These are phyloP conservation scores for Cladosporium austrohemisphaericum DNA, from an alignment of 2,329 filamentous ascomycete genomes.

Conservation along the genomic window DNA sequence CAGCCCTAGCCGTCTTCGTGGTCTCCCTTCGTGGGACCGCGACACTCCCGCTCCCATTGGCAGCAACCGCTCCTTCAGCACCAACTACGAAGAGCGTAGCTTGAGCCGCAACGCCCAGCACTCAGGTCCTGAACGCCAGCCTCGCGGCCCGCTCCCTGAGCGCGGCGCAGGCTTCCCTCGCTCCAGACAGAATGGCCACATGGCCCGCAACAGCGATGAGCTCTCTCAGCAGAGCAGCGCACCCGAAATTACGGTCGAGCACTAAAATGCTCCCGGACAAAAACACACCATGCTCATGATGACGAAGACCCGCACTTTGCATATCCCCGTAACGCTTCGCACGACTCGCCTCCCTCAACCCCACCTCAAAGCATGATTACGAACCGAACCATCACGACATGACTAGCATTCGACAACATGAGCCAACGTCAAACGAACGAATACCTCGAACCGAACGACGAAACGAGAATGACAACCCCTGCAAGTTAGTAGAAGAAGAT, in stretches of 20 bases:
- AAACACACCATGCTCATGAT: conserved; percentile 14
- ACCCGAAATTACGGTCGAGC: conserved; percentile 63
- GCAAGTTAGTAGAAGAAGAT: conserved; percentile 16
- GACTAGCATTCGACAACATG: conserved; percentile 16
- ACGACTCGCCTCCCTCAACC: conserved; percentile 7
- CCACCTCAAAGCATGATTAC: conserved; percentile 14
- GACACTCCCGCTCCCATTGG: conserved; percentile 59
- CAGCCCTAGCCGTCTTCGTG: conserved; percentile 57
- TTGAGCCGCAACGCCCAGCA: conserved; percentile 42
- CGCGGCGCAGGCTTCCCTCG: conserved; percentile 56
- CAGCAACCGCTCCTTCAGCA: conserved; percentile 60
- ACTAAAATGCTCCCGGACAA: conserved; percentile 29
- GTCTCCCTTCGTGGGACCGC: conserved; percentile 60
- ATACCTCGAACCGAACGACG: conserved; percentile 9
- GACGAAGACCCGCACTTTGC: conserved; percentile 14
- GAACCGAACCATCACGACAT: conserved; percentile 16
- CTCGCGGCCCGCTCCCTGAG: conserved; percentile 58
- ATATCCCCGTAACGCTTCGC: conserved; percentile 14
- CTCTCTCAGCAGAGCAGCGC: conserved; percentile 55
- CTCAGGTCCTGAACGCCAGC: conserved; percentile 55
- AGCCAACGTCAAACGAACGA: conserved; percentile 15
- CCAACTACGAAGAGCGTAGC: conserved; percentile 54
- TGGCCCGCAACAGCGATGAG: conserved; percentile 60
- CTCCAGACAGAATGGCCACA: conserved; percentile 57
- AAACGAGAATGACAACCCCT: conserved; percentile 16